Evolutionary conservation across 306 rosid genomes (phyloP), one percentile per base, ranked within the genome.

Genomic region (Castanea sativa): DNA sequence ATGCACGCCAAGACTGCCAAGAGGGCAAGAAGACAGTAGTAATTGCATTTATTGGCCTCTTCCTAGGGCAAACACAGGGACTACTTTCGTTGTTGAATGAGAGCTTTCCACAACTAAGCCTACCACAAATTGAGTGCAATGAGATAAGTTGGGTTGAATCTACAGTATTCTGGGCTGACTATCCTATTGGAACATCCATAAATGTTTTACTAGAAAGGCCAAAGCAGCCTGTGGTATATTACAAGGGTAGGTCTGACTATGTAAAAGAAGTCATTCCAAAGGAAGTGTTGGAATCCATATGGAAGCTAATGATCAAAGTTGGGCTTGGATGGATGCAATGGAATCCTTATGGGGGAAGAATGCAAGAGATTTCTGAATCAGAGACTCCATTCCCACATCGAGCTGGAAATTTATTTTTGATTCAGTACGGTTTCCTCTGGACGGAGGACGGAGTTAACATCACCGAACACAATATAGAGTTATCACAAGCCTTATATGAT

Each of bases 311-410:
- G 41, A 73, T 79, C 0, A 38, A 82, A 25, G 15, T 38, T 5
- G 77, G 49, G 12, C 14, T 6, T 0, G 82, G 41, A 6, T 3
- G 4, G 1, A 8, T 85, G 41, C 5, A 10, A 1, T 82, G 77
- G 55, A 82, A 80, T 20, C 88, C 91, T 2, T 75, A 87, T 14
- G 88, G 88, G 0, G 91, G 86, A 20, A 82, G 38, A 75, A 85
- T 87, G 98, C 71, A 73, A 55, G 83, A 86, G 82, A 87, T 93
- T 82, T 59, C 90, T 5, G 81, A 87, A 20, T 35, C 35, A 0
- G 88, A 41, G 19, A 87, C 86, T 15, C 83, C 98, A 69, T 83
- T 91, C 38, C 97, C 95, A 29, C 98, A 91, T 53, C 43, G 97
- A 11, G 81, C 45, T 0, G 95, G 92, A 5, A 85, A 83, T 73